Percentiles rank a stretch among this genome's conserved stretches.
Conservation (phyloP, 1,284 basidiomycete genomes). For the Malassezia caprae region DNA sequence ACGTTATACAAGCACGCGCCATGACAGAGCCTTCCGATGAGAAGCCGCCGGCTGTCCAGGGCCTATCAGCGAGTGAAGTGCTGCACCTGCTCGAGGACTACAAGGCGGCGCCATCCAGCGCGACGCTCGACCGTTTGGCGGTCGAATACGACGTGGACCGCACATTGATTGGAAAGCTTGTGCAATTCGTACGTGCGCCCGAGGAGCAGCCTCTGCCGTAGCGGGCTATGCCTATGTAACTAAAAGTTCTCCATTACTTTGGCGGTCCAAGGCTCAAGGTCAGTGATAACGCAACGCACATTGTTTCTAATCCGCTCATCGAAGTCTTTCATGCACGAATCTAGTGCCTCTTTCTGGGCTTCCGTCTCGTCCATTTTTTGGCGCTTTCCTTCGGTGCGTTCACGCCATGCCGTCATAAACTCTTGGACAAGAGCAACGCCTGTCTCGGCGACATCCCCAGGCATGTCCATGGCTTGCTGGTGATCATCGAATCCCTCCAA, state of each 20-base stretch:
- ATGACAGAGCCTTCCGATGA: slow-evolving; percentile 2
- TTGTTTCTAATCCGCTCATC: slow-evolving; percentile 8
- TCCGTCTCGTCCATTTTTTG: neutral
- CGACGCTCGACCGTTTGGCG: slow-evolving; percentile 10
- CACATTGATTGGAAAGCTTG: neutral
- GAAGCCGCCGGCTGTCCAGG: neutral
- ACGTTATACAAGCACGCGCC: slow-evolving; percentile 7
- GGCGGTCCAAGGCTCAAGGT: slow-evolving; percentile 13
- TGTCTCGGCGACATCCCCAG: neutral
- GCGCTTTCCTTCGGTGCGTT: slow-evolving; percentile 1
- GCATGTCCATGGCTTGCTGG: neutral
- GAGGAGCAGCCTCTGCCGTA: slow-evolving; percentile 3
- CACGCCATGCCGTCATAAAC: slow-evolving; percentile 8
- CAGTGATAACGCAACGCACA: neutral
- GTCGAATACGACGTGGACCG: slow-evolving; percentile 13
- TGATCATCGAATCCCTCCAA: slow-evolving; percentile 72
- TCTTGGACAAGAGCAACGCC: slow-evolving; percentile 13
- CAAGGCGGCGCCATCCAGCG: neutral
- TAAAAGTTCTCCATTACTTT: slow-evolving; percentile 9
- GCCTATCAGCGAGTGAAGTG: slow-evolving; percentile 7
- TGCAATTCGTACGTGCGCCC: neutral
- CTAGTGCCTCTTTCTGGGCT: slow-evolving; percentile 3
- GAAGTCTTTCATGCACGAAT: slow-evolving; percentile 11
- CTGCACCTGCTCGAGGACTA: slow-evolving; percentile 11
- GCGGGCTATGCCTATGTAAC: neutral